Evolutionary conservation across 2,329 filamentous ascomycete species (phyloP), one percentile per base, ranked within the genome.

Genomic region (Stagonosporopsis vannaccii): DNA sequence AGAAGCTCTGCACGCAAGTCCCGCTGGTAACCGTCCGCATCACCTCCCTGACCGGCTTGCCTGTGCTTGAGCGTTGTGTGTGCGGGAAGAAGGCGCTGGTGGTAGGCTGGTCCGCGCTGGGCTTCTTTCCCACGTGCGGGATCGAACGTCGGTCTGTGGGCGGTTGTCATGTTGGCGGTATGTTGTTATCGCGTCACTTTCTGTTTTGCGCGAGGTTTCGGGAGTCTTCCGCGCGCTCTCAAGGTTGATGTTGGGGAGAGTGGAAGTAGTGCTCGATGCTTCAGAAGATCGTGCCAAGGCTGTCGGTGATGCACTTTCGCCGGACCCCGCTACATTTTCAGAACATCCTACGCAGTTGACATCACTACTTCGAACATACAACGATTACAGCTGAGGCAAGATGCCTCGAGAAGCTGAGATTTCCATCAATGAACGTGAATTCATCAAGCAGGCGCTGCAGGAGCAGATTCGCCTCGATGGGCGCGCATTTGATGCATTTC

Each of bases 361-460:
- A 56, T 51, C 47, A 48, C 47, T 42, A 33, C 53, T 30, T 26
- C 44, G n/a, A 47, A 56, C 28, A 37, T 37, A 44, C 20, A 19
- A 25, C 40, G 20, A 33, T 13, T 48, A 20, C 17, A 40, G 39
- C 33, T 44, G 50, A 52, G 48, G 43, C 63, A 82, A 63, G 62
- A 98, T 98, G 94, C 94, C 94, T 73, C 90, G 91, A 78, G 93
- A 97, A 88, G 87, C 89, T 58, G 91, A 96, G 68, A 91, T 94
- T 52, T 97, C 94, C 48, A 85, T 90, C 61, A 92, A 94, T 73
- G 94, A 98, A 82, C 91, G 87, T 74, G 86, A 87, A 9, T 99
- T 99, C 75, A 85, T 97, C 62, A 82, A 88, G 59, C 86, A 96
- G 73, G 93, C 94, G 40, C 85, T 99, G 11, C 83, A 88, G 67